Percentiles rank a stretch among this genome's conserved stretches.
These are phyloP conservation scores for Ogataea nitratoaversa DNA, from an alignment of 805 yeast species.

Conservation along the genomic window DNA sequence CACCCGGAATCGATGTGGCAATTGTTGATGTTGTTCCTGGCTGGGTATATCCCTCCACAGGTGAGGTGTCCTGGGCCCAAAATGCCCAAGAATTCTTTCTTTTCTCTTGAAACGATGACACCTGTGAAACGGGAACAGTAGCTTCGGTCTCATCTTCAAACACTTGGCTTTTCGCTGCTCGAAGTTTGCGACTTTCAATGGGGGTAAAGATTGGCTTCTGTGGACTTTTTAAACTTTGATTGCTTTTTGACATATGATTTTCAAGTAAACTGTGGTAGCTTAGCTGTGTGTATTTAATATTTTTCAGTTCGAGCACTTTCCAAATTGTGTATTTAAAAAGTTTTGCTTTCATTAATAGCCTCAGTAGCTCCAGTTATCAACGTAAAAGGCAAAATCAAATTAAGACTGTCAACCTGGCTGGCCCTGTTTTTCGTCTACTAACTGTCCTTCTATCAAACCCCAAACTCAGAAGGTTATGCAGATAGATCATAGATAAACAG, in stretches of 20 bases:
- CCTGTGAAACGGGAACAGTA: background rate
- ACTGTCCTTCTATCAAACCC: too few relatives aligned
- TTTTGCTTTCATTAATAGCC: too few relatives aligned
- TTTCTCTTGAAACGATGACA: background rate
- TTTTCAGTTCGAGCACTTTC: background rate
- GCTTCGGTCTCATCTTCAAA: slow-evolving; percentile 13
- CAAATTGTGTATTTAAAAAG: background rate
- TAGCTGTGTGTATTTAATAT: background rate
- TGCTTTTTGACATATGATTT: slow-evolving; percentile 4
- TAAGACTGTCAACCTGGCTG: too few relatives aligned
- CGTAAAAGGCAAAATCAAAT: too few relatives aligned
- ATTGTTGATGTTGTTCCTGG: background rate
- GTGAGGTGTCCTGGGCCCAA: slow-evolving; percentile 14
- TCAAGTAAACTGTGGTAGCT: background rate
- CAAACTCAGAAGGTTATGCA: too few relatives aligned
- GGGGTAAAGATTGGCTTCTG: background rate
- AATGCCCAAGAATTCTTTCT: slow-evolving; percentile 26
- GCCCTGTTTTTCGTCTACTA: too few relatives aligned
- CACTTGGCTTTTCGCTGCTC: slow-evolving; percentile 20
- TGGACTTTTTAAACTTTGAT: background rate
- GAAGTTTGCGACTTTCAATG: slow-evolving; percentile 2
- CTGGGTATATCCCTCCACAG: background rate
- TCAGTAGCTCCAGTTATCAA: too few relatives aligned
- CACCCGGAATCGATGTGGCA: background rate
- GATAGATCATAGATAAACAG: too few relatives aligned